Base-by-base conservation (phyloP, 306 rosid species). In the Canavalia ensiformis region DNA sequence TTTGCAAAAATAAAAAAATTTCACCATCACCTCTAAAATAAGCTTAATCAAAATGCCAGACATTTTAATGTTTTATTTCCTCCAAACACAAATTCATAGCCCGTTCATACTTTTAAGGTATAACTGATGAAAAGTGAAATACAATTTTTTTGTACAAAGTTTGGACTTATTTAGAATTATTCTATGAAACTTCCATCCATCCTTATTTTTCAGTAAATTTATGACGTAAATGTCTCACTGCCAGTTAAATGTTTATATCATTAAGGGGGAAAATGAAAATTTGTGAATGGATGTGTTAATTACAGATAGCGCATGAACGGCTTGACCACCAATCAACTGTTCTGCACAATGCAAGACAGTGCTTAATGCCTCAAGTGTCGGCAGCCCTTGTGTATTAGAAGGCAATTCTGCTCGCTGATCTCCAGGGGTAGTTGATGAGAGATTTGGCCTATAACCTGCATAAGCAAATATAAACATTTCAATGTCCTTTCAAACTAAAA, bases 221-320 rank as follows among this genome's bases (percentile, higher is more conserved):
- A 8, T 13, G 10, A 51, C 8, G 29, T 57, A 29, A 39, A 55
- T 65, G 34, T 51, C 47, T 78, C 35, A 47, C 41, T 51, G 59
- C 42, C 47, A 37, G 37, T 39, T 51, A 74, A 77, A 12, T 46
- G 28, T 6, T 34, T n/a, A 55, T 39, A 50, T 46, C 75, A 76
- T 44, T 52, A 7, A 25, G 60, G 49, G 62, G 39, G 12, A 25
- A 63, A 63, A 49, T 39, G 62, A 75, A 77, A 54, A 75, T 62
- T 67, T 58, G 33, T 8, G 35, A 80, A 68, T 28, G 64, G 60
- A 74, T 58, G 63, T 75, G 64, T 86, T 82, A 46, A 83, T 91
- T 89, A 96, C 99, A 72, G 98, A 96, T 84, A 96, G 86, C 44
- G 97, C 92, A 84, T 97, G 78, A 80, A 86, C 91, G 74, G 98